Base-by-base conservation (phyloP, 305 asterid species). In the Andrographis paniculata region DNA sequence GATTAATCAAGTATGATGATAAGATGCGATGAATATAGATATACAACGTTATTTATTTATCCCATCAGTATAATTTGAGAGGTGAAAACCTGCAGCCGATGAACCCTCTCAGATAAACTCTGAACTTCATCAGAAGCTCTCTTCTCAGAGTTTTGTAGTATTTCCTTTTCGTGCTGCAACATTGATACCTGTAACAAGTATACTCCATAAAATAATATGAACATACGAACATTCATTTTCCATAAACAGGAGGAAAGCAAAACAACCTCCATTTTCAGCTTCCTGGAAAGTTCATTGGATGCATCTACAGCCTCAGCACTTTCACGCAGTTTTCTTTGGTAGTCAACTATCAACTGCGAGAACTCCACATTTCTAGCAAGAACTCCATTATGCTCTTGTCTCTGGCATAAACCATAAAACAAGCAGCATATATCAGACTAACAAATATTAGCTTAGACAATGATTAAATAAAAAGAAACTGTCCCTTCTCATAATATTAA, bases 61-160 rank as follows among this genome's bases (percentile, higher is more conserved):
- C 33, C 31, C 45, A 24, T 14, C 14, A 5, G 24, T 16, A 33
- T 9, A 46, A 41, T 14, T 20, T 21, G 6, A 22, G 6, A 46
- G 24, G 13, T 17, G 18, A 35, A 45, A 8, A 87, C 96, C 96
- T 91, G 99, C 67, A 91, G 72, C 17, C 82, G 84, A 48, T 79
- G 74, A 71, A 79, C 84, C 74, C 99, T 87, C 67, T 80, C 95
- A 9, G 94, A 73, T 71, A 87, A 68, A 71, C 66, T 75, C 44
- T 77, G 80, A 60, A 77, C 86, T 78, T 87, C 99, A 64, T 87
- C 93, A 41, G 72, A 73, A 33, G 99, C 95, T 77, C 95, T 80
- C 72, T 81, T 87, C 65, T 91, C 96, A 17, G 99, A 70, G 62
- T 73, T 79, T 46, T 65, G 62, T 45, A 80, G 59, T 62, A 77